A percentile compares a stretch with the other conserved stretches of the same genome.
Conservation (phyloP, 305 asterid genomes). For the Fraxinus sp. region DNA sequence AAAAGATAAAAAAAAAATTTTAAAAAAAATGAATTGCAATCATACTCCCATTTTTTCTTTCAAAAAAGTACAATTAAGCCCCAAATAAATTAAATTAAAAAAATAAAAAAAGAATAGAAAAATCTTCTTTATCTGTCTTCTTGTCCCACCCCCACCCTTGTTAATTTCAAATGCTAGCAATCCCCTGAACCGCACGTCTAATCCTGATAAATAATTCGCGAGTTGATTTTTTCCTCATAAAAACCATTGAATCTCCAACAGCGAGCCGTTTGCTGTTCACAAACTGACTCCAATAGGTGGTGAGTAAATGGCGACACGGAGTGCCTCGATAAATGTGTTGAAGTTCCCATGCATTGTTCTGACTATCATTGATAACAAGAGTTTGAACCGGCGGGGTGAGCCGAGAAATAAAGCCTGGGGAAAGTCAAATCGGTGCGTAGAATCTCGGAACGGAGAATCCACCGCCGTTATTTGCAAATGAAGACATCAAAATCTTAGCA, state of each 20-base stretch:
- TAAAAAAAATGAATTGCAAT: too few relatives aligned
- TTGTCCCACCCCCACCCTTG: neutral
- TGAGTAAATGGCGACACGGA: slow-evolving; percentile 54
- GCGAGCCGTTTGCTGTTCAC: slow-evolving; percentile 56
- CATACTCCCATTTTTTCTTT: too few relatives aligned
- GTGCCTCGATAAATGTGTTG: slow-evolving; percentile 34
- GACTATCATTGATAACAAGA: slow-evolving; percentile 19
- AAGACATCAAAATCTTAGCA: slow-evolving; percentile 48
- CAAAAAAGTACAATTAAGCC: too few relatives aligned
- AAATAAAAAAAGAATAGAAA: too few relatives aligned
- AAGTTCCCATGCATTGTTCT: neutral
- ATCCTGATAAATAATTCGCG: slow-evolving; percentile 46
- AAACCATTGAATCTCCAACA: slow-evolving; percentile 58
- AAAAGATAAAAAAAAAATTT: too few relatives aligned
- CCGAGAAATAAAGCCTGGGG: slow-evolving; percentile 41
- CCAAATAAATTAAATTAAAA: too few relatives aligned
- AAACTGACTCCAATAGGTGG: slow-evolving; percentile 67
- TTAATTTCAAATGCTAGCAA: slow-evolving; percentile 6
- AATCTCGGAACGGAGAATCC: slow-evolving; percentile 65
- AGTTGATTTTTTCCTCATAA: slow-evolving; percentile 34
- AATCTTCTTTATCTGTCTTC: too few relatives aligned
- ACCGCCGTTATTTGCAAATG: slow-evolving; percentile 74
- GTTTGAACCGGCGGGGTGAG: slow-evolving; percentile 56
- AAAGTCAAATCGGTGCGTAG: slow-evolving; percentile 49
- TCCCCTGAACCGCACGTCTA: slow-evolving; percentile 33